Base-by-base conservation (phyloP, 1,284 basidiomycete species). In the Ganoderma lingzhi region DNA sequence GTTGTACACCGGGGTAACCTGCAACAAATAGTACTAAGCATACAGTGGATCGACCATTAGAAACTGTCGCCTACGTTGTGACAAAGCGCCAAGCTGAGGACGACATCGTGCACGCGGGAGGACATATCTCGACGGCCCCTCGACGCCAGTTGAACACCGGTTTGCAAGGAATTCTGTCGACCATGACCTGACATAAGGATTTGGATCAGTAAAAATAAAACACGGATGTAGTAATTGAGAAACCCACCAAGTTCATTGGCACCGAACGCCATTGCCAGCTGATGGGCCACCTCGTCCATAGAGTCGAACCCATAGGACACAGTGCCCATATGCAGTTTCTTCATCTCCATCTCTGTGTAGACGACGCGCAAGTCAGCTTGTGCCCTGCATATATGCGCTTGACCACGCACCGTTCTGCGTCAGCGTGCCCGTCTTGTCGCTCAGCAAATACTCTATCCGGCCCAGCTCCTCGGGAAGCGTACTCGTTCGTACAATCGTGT, bases 391-490 rank as follows among this genome's bases (percentile, higher is more conserved):
- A 10, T 63, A 41, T 68, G 65, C 37, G 30, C 62, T 37, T 30
- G 32, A 32, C 56, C 12, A 73, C 87, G 32, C 69, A 95, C 96
- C 97, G 78, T 99, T 99, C 80, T 98, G 95, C 0, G 98, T 99
- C 65, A 99, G 82, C 3, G 98, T 99, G 0, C 98, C 98, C 0
- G 98, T 99, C 85, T 99, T 99, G 80, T 99, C 97, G 72, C 94
- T 97, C 42, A 99, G 83, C 42, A 99, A 84, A 80, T 99, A 99
- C 75, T 98, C 96, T 72, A 99, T 97, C 53, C 97, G 86, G 6
- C 98, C 98, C 6, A 99, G 87, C 79, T 99, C 98, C 78, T 99
- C 98, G 0, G 98, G 98, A 3, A 99, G 85, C 0, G 98, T 99
- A 76, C 94, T 96, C 2, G 98, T 99, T 37, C 98, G 88, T 2